Evolutionary conservation across 345 rosid genomes (phyloP).

Genomic region (Rhodamnia argentea): DNA sequence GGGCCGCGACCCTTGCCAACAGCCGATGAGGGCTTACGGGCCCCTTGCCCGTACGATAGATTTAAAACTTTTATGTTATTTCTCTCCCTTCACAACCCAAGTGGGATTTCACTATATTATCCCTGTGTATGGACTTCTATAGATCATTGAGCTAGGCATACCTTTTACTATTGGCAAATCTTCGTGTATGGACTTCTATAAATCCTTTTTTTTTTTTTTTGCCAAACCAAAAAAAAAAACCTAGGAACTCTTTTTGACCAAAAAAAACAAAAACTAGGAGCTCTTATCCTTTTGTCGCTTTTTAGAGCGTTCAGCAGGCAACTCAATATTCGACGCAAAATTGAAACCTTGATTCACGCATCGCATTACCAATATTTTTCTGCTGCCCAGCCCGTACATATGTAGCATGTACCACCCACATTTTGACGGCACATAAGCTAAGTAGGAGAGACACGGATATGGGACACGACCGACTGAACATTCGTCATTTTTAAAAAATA

Average conservation of each 20-base stretch:
- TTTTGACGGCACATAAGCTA: neutral
- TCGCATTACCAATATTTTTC: neutral
- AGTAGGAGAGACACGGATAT: too few relatives aligned
- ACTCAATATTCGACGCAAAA: neutral
- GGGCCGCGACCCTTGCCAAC: too few relatives aligned
- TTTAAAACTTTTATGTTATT: too few relatives aligned
- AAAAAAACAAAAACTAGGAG: too few relatives aligned
- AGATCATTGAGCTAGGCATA: neutral
- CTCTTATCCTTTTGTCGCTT: neutral
- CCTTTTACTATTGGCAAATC: neutral
- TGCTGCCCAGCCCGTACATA: neutral
- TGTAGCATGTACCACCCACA: neutral
- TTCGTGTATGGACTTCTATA: too few relatives aligned
- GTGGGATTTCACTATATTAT: neutral
- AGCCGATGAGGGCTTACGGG: too few relatives aligned
- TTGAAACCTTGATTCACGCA: neutral
- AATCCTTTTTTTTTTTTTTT: too few relatives aligned
- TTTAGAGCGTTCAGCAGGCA: neutral
- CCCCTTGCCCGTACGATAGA: too few relatives aligned
- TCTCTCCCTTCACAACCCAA: neutral
- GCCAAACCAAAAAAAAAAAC: too few relatives aligned
- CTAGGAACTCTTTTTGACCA: too few relatives aligned
- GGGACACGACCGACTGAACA: too few relatives aligned
- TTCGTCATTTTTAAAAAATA: too few relatives aligned
- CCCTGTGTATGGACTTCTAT: neutral